phyloP scores from a whole-genome alignment of 2,329 filamentous ascomycete genomes.

The Fusarium coicis region DNA sequence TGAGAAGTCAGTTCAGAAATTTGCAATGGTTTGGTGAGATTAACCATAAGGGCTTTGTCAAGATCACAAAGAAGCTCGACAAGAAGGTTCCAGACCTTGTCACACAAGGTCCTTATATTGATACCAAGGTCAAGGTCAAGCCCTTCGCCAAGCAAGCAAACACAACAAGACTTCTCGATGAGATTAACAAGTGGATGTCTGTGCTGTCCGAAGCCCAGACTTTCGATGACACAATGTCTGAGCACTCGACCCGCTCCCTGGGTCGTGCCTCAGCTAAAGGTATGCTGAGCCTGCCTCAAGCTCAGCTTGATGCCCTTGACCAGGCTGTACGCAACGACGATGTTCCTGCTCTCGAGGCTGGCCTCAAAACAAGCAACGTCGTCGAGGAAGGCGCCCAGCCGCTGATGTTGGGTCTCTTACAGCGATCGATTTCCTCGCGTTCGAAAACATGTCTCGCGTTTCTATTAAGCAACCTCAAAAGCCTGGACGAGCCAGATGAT shows the following conservation, averaged over 20 bases:
- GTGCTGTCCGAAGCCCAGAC: conserved; percentile 80
- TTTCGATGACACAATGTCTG: conserved; percentile 79
- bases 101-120: conserved; percentile 86
- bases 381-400: conserved; percentile 62
- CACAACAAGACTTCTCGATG: conserved; percentile 59
- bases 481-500: conserved; percentile 86
- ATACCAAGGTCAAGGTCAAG: conserved; percentile 88
- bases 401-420: conserved; percentile 81
- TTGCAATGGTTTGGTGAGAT: conserved; percentile 98
- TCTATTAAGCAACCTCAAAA: conserved; percentile 74
- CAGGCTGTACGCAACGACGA: conserved; percentile 77
- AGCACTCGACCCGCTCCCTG: conserved; percentile 79
- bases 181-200: conserved; percentile 93
- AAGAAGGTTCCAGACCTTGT: conserved; percentile 85
- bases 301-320: conserved; percentile 77
- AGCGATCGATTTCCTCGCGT: conserved; percentile 78
- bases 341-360: conserved; percentile 63
- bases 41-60: conserved; percentile 93
- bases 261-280: conserved; percentile 81
- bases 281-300: conserved; percentile 75
- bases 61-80: conserved; percentile 99
- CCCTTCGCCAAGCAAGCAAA: conserved; percentile 82
- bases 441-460: conserved; percentile 76
- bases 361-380: conserved; percentile 68
- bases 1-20: conserved; percentile 88